phyloP scores from a whole-genome alignment of 441 rosid genomes.

The Macaranga tanarius region DNA sequence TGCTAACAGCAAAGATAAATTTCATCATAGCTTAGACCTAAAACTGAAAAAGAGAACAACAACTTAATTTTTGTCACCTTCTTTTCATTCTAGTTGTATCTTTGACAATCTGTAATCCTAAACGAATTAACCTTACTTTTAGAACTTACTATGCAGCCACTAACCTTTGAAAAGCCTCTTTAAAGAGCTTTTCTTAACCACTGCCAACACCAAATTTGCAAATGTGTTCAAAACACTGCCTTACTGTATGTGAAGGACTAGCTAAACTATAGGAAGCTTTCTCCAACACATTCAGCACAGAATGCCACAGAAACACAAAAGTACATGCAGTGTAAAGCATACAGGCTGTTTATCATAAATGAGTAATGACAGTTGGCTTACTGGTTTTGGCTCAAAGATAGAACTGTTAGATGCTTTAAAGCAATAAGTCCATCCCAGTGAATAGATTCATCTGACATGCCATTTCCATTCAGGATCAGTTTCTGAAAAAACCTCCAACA shows the following conservation, averaged over 20 bases:
- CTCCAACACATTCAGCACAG: neutral
- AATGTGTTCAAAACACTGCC: neutral
- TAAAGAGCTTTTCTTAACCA: neutral
- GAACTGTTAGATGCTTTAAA: constrained; percentile 51
- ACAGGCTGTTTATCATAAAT: neutral
- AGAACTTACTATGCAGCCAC: neutral
- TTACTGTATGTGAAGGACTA: neutral
- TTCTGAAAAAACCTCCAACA: constrained; percentile 47
- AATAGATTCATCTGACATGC: constrained; percentile 56
- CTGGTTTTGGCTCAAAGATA: constrained; percentile 68
- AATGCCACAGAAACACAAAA: constrained; percentile 1
- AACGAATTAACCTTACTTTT: neutral
- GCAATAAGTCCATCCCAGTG: constrained; percentile 62
- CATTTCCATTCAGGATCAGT: constrained; percentile 60
- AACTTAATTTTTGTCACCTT: too few relatives aligned
- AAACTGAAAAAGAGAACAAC: neutral
- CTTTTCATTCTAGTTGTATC: neutral
- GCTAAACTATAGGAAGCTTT: neutral
- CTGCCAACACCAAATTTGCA: neutral
- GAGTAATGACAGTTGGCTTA: constrained; percentile 39
- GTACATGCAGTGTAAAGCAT: neutral
- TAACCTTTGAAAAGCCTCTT: neutral
- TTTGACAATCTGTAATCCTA: neutral
- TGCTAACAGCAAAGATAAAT: neutral
- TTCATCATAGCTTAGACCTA: neutral